Evolutionary conservation across 2,329 filamentous ascomycete genomes (phyloP).

Genomic region (Plenodomus tracheiphilus): DNA sequence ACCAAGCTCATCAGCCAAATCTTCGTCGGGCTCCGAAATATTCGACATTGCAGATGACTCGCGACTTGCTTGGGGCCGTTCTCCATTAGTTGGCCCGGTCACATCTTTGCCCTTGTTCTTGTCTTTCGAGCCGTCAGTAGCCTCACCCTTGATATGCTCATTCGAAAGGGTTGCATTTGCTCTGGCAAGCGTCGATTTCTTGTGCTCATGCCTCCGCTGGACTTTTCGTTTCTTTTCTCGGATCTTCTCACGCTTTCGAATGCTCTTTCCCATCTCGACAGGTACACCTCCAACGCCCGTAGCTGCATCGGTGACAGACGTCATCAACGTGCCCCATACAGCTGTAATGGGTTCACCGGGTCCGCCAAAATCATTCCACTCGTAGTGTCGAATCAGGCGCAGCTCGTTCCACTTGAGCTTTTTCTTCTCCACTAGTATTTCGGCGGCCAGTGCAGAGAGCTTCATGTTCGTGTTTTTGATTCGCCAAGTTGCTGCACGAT

Average conservation of each 20-base stretch:
- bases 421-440: slow-evolving; percentile 65
- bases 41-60: slow-evolving; percentile 35
- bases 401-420: slow-evolving; percentile 66
- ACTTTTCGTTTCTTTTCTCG: slow-evolving; percentile 52
- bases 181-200: slow-evolving; percentile 22
- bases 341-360: slow-evolving; percentile 74
- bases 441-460: slow-evolving; percentile 66
- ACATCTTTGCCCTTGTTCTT: slow-evolving; percentile 12
- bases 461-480: slow-evolving; percentile 64
- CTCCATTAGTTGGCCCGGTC: slow-evolving; percentile 5
- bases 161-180: slow-evolving; percentile 16
- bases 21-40: slow-evolving; percentile 37
- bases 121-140: slow-evolving; percentile 9
- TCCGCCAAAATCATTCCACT: slow-evolving; percentile 79
- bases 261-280: slow-evolving; percentile 61
- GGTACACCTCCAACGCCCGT: slow-evolving; percentile 68
- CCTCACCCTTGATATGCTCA: neutral
- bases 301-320: slow-evolving; percentile 61
- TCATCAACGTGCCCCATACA: slow-evolving; percentile 63
- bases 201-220: slow-evolving; percentile 34
- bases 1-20: slow-evolving; percentile 42
- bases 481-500: slow-evolving; percentile 68
- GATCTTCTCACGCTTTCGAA: slow-evolving; percentile 58
- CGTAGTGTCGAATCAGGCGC: slow-evolving; percentile 65
- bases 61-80: slow-evolving; percentile 22